A percentile compares a stretch with the other conserved stretches of the same genome.
These are phyloP conservation scores for Solanum etuberosum DNA, from an alignment of 257 asterid genomes.

Conservation along the genomic window DNA sequence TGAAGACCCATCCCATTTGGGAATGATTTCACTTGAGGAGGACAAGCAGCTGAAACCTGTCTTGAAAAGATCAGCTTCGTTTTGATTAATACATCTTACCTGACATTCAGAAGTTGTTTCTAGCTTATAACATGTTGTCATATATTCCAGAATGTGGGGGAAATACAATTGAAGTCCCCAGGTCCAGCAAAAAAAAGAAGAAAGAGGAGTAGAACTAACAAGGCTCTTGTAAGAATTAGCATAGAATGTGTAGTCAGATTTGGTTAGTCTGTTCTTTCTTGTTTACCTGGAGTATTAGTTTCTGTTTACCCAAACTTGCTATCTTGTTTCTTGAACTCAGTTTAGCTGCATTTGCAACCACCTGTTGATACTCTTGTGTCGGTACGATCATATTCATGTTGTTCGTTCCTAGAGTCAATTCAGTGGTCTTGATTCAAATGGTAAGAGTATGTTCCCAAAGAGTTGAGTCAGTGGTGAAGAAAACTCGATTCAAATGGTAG, in stretches of 20 bases:
- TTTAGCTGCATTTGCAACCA: background rate
- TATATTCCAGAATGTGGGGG: background rate
- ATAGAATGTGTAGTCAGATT: background rate
- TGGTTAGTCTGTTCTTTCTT: background rate
- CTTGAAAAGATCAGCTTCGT: conserved; percentile 45
- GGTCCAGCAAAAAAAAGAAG: background rate
- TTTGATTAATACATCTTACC: background rate
- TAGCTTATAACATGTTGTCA: background rate
- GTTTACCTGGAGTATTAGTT: background rate
- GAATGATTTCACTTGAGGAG: conserved; percentile 53
- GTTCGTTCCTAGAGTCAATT: too few species aligned
- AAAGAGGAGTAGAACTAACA: background rate
- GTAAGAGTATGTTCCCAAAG: background rate
- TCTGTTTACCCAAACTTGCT: background rate
- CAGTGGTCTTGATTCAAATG: background rate
- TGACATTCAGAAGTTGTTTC: background rate
- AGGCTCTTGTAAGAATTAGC: background rate
- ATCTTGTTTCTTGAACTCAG: background rate
- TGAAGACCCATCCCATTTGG: conserved; percentile 61
- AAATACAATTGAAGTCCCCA: background rate
- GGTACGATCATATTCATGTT: background rate
- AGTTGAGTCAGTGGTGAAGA: too few species aligned
- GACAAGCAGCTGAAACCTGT: conserved; percentile 47
- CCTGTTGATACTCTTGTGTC: background rate
- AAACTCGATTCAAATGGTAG: background rate